Conservation (phyloP, 305 asterid genomes). For the Fraxinus greggii region DNA sequence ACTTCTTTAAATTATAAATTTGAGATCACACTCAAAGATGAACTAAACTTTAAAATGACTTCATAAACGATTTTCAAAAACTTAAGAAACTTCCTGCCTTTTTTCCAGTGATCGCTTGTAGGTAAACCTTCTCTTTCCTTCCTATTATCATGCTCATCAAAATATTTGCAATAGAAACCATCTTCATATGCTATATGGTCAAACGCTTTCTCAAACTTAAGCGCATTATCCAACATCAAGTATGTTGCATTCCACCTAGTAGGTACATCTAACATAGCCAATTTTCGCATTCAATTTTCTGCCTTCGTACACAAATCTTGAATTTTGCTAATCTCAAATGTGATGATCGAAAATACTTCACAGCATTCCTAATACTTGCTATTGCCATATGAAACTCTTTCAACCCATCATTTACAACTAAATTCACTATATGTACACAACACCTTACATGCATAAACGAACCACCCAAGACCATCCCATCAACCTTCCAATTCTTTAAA, state of each 20-base stretch:
- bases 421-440: too few relatives aligned
- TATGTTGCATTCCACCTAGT: too few relatives aligned
- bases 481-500: too few relatives aligned
- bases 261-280: neutral
- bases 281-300: neutral
- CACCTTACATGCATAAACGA: too few relatives aligned
- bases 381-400: neutral
- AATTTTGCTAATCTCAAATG: neutral
- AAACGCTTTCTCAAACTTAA: neutral
- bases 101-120: neutral
- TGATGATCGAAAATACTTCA: neutral
- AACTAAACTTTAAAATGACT: neutral
- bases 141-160: neutral
- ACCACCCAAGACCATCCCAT: too few relatives aligned
- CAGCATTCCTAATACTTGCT: neutral
- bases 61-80: neutral
- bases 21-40: neutral
- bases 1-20: neutral
- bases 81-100: neutral
- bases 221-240: too few relatives aligned
- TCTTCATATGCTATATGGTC: neutral
- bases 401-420: neutral
- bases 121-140: neutral
- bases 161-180: too few relatives aligned
- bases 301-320: neutral